Evolutionary conservation across 371 early-diverging fungal species (phyloP).

Genomic region (Gilbertella persicaria): DNA sequence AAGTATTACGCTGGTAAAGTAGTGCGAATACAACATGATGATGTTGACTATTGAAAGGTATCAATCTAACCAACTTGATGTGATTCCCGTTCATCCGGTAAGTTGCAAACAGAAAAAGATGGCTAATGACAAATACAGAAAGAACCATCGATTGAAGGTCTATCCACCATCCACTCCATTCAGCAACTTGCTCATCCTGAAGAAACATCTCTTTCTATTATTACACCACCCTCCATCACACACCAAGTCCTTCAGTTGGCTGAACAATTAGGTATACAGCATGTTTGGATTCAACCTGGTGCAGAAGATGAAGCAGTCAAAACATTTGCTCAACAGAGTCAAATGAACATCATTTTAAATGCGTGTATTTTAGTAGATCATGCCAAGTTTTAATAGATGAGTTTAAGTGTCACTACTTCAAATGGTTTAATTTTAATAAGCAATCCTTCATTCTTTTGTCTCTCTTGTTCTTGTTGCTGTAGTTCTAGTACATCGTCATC

Average conservation of each 20-base stretch:
- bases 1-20: slow-evolving; percentile 70
- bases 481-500: slow-evolving; percentile 44
- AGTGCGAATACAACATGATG: neutral
- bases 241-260: slow-evolving; percentile 63
- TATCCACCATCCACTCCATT: slow-evolving; percentile 46
- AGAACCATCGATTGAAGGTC: slow-evolving; percentile 50
- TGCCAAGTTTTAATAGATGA: slow-evolving; percentile 31
- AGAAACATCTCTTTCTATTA: slow-evolving; percentile 64
- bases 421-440: slow-evolving; percentile 60
- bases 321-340: slow-evolving; percentile 40
- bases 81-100: slow-evolving; percentile 53
- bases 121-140: slow-evolving; percentile 32
- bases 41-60: slow-evolving; percentile 30
- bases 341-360: slow-evolving; percentile 60
- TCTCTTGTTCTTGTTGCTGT: slow-evolving; percentile 33
- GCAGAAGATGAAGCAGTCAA: slow-evolving; percentile 61
- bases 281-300: slow-evolving; percentile 86
- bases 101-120: neutral
- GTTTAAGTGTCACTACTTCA: slow-evolving; percentile 62
- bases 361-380: slow-evolving; percentile 78
- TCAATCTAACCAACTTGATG: slow-evolving; percentile 37
- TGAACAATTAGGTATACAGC: slow-evolving; percentile 58
- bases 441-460: slow-evolving; percentile 34
- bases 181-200: slow-evolving; percentile 41
- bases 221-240: slow-evolving; percentile 81